phyloP scores from a whole-genome alignment of 306 rosid species.

The Parietaria judaica region DNA sequence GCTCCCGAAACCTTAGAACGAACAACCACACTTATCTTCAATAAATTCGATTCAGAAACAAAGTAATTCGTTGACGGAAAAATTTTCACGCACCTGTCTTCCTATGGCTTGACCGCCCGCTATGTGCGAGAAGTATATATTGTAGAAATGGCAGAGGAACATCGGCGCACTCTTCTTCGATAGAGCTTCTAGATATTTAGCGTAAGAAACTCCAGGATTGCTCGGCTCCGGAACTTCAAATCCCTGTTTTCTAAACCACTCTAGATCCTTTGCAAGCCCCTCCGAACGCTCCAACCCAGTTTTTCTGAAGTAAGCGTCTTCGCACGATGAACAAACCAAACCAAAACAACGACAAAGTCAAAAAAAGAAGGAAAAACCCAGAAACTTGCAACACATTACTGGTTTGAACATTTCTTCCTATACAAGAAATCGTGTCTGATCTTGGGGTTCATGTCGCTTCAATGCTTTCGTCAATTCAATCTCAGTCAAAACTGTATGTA shows the following conservation, averaged over 20 bases:
- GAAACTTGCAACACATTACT: too few relatives aligned
- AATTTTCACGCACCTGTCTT: constrained; percentile 37
- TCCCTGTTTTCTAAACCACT: constrained; percentile 54
- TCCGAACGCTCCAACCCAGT: constrained; percentile 82
- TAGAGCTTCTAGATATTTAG: constrained; percentile 58
- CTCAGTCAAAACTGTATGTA: too few relatives aligned
- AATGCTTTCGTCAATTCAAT: too few relatives aligned
- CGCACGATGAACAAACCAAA: not conserved
- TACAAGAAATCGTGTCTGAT: too few relatives aligned
- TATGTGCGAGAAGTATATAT: constrained; percentile 69
- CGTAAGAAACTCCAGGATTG: constrained; percentile 57
- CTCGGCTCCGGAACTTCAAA: constrained; percentile 48
- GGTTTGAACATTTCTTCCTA: too few relatives aligned
- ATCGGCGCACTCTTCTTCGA: constrained; percentile 52
- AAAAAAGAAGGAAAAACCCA: not conserved
- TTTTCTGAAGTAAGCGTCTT: constrained; percentile 72
- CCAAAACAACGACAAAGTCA: not conserved
- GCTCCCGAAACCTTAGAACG: constrained; percentile 51
- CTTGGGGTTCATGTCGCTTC: too few relatives aligned
- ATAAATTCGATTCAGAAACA: not conserved
- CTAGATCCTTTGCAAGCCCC: constrained; percentile 48
- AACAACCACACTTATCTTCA: constrained; percentile 1
- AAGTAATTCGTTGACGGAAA: not conserved
- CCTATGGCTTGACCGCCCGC: constrained; percentile 76
- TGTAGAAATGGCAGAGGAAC: constrained; percentile 80